These are phyloP conservation scores for Globisporangium takayamanum DNA, from an alignment of 352 stramenopile genomes.

Conservation along the genomic window DNA sequence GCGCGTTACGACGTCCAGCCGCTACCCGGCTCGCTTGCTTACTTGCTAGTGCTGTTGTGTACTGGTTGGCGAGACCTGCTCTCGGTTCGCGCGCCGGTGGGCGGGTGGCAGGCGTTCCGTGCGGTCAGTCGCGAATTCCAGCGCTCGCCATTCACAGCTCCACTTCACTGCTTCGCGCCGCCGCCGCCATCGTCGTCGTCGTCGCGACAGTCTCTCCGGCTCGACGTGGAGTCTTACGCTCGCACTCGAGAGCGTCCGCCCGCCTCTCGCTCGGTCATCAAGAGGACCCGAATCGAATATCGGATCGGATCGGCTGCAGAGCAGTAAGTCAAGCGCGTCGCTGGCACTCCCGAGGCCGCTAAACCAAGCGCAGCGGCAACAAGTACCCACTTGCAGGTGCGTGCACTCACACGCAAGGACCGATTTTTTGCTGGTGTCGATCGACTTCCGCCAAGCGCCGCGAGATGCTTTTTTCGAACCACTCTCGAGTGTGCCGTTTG, in stretches of 20 bases:
- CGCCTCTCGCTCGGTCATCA: neutral
- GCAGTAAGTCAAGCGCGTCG: conserved; percentile 5
- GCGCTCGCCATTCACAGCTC: neutral
- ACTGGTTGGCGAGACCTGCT: no score
- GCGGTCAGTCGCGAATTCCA: neutral
- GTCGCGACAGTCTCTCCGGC: neutral
- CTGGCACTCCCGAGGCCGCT: neutral
- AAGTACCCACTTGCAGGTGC: conserved; percentile 7
- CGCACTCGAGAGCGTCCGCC: no score
- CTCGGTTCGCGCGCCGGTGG: no score
- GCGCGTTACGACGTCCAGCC: no score
- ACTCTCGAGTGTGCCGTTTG: neutral
- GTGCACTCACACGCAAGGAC: neutral
- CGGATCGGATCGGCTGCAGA: neutral
- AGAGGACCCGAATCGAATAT: neutral
- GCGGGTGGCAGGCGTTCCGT: neutral
- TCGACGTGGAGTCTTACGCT: no score
- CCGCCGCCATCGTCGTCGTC: neutral
- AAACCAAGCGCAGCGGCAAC: neutral
- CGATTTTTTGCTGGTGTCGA: conserved; percentile 3
- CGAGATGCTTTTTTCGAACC: conserved; percentile 1
- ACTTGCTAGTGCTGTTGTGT: no score
- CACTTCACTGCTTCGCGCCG: neutral
- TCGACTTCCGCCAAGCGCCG: conserved; percentile 2
- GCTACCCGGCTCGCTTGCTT: no score